Base-by-base conservation (phyloP, 1,284 basidiomycete species). In the Cerioporus squamosus region DNA sequence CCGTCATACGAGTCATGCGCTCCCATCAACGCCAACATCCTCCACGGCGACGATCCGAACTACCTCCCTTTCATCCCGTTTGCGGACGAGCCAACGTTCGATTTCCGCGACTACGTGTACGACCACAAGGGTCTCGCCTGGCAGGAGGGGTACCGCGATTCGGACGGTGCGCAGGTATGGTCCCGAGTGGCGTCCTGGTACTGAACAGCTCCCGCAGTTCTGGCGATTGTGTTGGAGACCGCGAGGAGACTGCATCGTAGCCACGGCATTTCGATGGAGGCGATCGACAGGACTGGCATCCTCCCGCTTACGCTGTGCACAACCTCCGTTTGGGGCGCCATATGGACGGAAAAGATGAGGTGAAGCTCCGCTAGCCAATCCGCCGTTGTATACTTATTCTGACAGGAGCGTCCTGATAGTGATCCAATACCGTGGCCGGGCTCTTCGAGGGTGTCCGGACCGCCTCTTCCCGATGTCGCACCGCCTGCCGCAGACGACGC, bases 31-130 rank as follows among this genome's bases (percentile, higher is more conserved):
- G 74, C 75, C 44, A 85, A 74, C 57, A 72, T 84, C 14, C 76
- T 79, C 53, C 75, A 75, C 20, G 86, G 85, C 4, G 86, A 88
- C 61, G 87, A 89, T 57, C 71, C 80, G 5, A 72, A 78, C 60
- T 70, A 74, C 29, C 78, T 87, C 76, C 75, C 75, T 1, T 88
- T 87, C 66, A 69, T 86, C n/a, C 85, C 85, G 1, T 81, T 81
- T 50, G 74, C 80, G 0, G 85, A 88, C 61, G 85, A 87, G 44
- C 74, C 75, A 3, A 62, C 46, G 0, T 88, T 88, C 62, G 62
- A 82, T 53, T 71, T 70, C 23, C 40, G 57, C 5, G 67, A 61
- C 15, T 79, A 85, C 61, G 64, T 71, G 1, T 57, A 66, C n/a
- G 74, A 80, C 2, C 81, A 86, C 68, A 70, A 67, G 10, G 66